These are phyloP conservation scores for Citrullus mucosospermus DNA, from an alignment of 306 rosid species.

Conservation along the genomic window DNA sequence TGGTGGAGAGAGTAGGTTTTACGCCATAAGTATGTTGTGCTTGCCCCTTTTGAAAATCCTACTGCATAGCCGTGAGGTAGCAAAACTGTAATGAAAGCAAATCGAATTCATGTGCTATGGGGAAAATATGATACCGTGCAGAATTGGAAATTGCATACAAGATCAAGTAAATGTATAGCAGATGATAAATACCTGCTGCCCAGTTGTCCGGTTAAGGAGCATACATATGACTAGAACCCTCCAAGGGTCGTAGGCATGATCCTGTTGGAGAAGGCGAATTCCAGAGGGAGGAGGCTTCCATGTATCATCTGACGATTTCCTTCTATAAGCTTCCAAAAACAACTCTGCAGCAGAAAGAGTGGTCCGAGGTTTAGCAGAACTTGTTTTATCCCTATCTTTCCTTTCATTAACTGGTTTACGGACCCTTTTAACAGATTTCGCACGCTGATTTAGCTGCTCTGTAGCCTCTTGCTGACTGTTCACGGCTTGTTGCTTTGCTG, in stretches of 20 bases:
- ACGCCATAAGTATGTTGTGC: too few relatives aligned
- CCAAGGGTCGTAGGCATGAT: conserved; percentile 62
- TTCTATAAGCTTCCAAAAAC: conserved; percentile 36
- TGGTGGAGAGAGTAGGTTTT: background rate
- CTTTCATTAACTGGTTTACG: background rate
- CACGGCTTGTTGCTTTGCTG: background rate
- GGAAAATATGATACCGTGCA: background rate
- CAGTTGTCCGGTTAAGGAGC: conserved; percentile 48
- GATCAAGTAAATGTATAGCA: background rate
- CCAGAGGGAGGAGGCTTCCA: conserved; percentile 63
- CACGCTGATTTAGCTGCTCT: conserved; percentile 1
- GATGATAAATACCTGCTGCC: conserved; percentile 30
- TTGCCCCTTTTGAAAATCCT: background rate
- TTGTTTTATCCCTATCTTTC: background rate
- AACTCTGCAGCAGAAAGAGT: conserved; percentile 24
- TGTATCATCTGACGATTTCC: conserved; percentile 31
- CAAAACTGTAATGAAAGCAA: background rate
- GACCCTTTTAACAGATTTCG: conserved; percentile 10
- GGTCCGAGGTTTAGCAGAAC: background rate
- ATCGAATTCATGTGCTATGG: background rate
- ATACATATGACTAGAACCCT: conserved; percentile 59
- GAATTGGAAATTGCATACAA: background rate
- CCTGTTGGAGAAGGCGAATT: conserved; percentile 45
- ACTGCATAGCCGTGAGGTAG: background rate
- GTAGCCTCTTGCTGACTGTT: background rate